A percentile compares a stretch with the other conserved stretches of the same genome.
Conservation (phyloP, 208 protist genomes). For the Porcisia hertigi region DNA sequence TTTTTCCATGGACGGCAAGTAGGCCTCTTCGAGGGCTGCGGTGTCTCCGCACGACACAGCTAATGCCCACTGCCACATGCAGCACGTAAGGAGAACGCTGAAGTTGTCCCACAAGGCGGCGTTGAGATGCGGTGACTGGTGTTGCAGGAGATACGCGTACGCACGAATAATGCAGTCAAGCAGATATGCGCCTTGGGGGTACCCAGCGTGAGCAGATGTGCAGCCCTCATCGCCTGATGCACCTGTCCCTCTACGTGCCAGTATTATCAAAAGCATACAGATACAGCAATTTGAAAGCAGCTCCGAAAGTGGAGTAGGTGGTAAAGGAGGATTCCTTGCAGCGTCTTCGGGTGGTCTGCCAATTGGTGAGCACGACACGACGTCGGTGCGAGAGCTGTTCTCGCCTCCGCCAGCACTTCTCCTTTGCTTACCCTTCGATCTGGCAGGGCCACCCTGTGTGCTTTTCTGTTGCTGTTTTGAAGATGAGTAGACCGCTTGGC, state of each 20-base stretch:
- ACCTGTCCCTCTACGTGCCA: neutral
- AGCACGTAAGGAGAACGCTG: neutral
- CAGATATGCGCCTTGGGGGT: neutral
- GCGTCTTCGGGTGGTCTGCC: neutral
- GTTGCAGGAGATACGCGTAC: slow-evolving; percentile 23
- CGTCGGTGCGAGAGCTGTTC: neutral
- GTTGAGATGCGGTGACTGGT: slow-evolving; percentile 30
- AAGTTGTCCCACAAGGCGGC: slow-evolving; percentile 16
- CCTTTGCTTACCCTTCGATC: slow-evolving; percentile 14
- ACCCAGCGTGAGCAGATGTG: neutral
- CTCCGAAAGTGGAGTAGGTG: neutral
- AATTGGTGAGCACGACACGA: neutral
- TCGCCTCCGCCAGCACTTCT: neutral
- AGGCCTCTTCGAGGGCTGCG: neutral
- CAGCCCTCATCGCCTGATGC: neutral
- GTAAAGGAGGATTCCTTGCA: neutral
- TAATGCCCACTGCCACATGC: slow-evolving; percentile 6
- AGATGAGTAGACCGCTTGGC: neutral
- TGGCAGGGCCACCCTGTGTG: neutral
- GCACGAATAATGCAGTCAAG: neutral
- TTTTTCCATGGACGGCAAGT: neutral
- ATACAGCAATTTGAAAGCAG: slow-evolving; percentile 6
- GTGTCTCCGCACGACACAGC: neutral
- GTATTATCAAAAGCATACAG: neutral
- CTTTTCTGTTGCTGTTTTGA: neutral